These are phyloP conservation scores for Stemphylium lycopersici DNA, from an alignment of 2,329 filamentous ascomycete species.

Conservation along the genomic window DNA sequence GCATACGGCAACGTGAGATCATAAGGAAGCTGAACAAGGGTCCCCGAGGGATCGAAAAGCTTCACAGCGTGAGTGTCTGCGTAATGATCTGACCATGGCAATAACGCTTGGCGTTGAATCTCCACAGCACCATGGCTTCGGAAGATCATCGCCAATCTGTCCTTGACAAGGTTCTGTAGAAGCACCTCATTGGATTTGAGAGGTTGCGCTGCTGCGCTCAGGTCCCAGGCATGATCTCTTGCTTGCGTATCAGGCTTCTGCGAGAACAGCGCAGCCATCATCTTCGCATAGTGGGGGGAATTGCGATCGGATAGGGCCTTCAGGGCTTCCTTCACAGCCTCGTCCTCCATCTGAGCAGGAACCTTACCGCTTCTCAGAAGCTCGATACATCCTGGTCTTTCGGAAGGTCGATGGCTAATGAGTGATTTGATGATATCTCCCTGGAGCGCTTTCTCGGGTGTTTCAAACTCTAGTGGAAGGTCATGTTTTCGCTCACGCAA, in stretches of 20 bases:
- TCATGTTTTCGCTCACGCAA: constrained; percentile 71
- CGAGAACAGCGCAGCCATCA: constrained; percentile 83
- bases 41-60: constrained; percentile 81
- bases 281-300: constrained; percentile 88
- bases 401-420: constrained; percentile 79
- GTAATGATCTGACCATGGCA: constrained; percentile 84
- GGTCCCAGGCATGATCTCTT: constrained; percentile 68
- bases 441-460: constrained; percentile 71
- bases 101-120: constrained; percentile 72
- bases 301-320: constrained; percentile 79
- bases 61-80: constrained; percentile 71
- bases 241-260: constrained; percentile 73
- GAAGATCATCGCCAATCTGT: constrained; percentile 78
- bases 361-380: constrained; percentile 85
- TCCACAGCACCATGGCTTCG: constrained; percentile 89
- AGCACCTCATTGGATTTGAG: constrained; percentile 63
- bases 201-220: constrained; percentile 41
- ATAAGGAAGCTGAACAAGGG: constrained; percentile 90
- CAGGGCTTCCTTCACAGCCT: constrained; percentile 83
- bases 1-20: constrained; percentile 91
- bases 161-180: constrained; percentile 74
- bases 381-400: constrained; percentile 81
- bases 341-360: constrained; percentile 90
- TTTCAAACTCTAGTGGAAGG: constrained; percentile 75
- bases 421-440: constrained; percentile 79